Evolutionary conservation across 495 filamentous ascomycete species (phyloP), one percentile per base, ranked within the genome.

Genomic region (Lasiosphaeris hirsuta): DNA sequence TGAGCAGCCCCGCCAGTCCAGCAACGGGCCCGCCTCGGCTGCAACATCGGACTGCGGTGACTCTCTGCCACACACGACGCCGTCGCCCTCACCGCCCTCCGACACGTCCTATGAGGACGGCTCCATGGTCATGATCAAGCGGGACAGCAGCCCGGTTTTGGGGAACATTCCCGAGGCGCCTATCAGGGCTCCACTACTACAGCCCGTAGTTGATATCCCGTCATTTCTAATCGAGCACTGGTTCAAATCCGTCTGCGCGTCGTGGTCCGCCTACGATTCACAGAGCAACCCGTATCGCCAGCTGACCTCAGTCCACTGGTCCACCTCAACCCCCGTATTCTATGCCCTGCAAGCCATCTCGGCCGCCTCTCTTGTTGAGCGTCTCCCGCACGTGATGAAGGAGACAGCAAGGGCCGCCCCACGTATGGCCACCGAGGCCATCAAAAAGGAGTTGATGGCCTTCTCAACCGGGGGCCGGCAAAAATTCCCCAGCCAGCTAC

Each of bases 171-270:
- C 58, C 6, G 49, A 48, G 3, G 6, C 62, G 17, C 17, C 53
- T n/a, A 43, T 69, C 48, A 30, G 23, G 23, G 23, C 23, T 30
- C 23, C 23, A 30, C 23, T 30, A 5, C 41, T 33, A 15, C 67
- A 64, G 10, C 66, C 64, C 10, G 60, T 71, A 19, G 67, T 71
- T 1, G 52, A 71, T 23, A 66, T 71, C 17, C 69, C 65, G 0
- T 66, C 67, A 0, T 68, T 71, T 10, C 49, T 71, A 13, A 68
- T 71, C 51, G 65, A 71, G 47, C 69, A 71, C 56, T 71, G 69
- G 69, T 71, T 71, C 57, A 71, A 71, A 42, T 68, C 69, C 0
- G 69, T 71, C 13, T 71, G 69, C 53, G 17, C 56, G 10, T 69
- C 63, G 13, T 71, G 69, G 69, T 71, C 69, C 6, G 69, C 69